phyloP scores from a whole-genome alignment of 805 yeast genomes.

The Groenewaldozyma salmanticensis region DNA sequence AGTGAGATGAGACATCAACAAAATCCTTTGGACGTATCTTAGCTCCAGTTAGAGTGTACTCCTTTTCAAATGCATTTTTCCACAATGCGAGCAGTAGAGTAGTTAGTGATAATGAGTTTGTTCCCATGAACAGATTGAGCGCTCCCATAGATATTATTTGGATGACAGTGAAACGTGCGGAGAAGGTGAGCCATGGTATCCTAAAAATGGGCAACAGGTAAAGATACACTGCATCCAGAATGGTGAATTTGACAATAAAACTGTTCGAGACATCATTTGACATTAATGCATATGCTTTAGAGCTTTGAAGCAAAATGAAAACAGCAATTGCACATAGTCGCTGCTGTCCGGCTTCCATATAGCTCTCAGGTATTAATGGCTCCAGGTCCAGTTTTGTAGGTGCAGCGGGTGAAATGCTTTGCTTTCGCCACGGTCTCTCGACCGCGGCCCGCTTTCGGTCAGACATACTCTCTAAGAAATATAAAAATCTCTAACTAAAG shows the following conservation, averaged over 20 bases:
- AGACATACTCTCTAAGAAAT: too few species aligned
- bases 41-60: slow-evolving; percentile 27
- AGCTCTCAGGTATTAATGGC: slow-evolving; percentile 48
- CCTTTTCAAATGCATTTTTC: slow-evolving; percentile 21
- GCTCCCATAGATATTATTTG: slow-evolving; percentile 39
- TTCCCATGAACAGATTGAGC: slow-evolving; percentile 45
- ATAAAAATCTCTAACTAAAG: too few species aligned
- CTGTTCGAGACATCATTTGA: slow-evolving; percentile 38
- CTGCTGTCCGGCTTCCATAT: slow-evolving; percentile 70
- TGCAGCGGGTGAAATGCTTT: too few species aligned
- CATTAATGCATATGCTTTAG: slow-evolving; percentile 67
- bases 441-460: too few species aligned
- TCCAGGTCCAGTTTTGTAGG: too few species aligned
- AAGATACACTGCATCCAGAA: slow-evolving; percentile 62
- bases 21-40: slow-evolving; percentile 23
- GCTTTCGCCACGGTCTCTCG: slow-evolving; percentile 8
- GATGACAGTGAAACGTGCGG: slow-evolving; percentile 42
- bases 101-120: slow-evolving; percentile 18
- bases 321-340: slow-evolving; percentile 55
- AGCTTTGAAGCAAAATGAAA: slow-evolving; percentile 71
- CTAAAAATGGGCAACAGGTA: slow-evolving; percentile 65
- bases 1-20: slow-evolving; percentile 45
- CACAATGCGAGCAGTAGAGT: slow-evolving; percentile 16
- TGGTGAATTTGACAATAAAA: slow-evolving; percentile 59
- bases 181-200: slow-evolving; percentile 65